Base-by-base conservation (phyloP, 169 alveolate species). In the Cryptosporidium canis region DNA sequence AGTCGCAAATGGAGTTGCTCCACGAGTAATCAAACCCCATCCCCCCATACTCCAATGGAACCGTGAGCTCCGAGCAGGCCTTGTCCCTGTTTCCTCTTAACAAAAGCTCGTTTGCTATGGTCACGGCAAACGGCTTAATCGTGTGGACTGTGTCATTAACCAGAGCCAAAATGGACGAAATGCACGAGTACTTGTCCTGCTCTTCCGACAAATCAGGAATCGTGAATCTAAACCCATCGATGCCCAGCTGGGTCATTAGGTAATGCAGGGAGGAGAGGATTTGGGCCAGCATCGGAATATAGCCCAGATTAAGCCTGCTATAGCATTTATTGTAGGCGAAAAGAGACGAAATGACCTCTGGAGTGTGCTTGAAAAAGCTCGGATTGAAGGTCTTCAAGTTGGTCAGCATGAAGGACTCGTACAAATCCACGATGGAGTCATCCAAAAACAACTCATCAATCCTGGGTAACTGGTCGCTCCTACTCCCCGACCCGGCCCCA, bases 21-120 rank as follows among this genome's bases (percentile, higher is more conserved):
- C 87, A 77, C 18, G 41, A n/a, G 21, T 56, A 77, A 48, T 77
- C 87, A 58, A 77, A 77, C n/a, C 87, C 87, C 39, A 77, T 58
- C 8, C 87, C 87, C 24, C 87, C 87, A 44, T 61, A 43, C 21
- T 77, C 87, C 35, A 44, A 35, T 14, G 87, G 87, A n/a, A 77
- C 39, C 0, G 87, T 24, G n/a, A 77, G 63, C 72, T 77, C 87
- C 5, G 72, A 77, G 35, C 77, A 77, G 8, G 77, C 77, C 58
- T 43, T 77, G 16, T 35, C 68, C 27, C 53, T 29, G 27, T 55
- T 77, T 33, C 39, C 72, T 39, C 77, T 55, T 29, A 77, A 61
- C 5, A 61, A 48, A 5, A 77, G 51, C 47, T 77, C 87, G 44
- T 77, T 55, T 14, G 87, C 70, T 39, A 77, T 77, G 9, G 77